phyloP scores from a whole-genome alignment of 345 rosid species.

The Hibiscus trionum region DNA sequence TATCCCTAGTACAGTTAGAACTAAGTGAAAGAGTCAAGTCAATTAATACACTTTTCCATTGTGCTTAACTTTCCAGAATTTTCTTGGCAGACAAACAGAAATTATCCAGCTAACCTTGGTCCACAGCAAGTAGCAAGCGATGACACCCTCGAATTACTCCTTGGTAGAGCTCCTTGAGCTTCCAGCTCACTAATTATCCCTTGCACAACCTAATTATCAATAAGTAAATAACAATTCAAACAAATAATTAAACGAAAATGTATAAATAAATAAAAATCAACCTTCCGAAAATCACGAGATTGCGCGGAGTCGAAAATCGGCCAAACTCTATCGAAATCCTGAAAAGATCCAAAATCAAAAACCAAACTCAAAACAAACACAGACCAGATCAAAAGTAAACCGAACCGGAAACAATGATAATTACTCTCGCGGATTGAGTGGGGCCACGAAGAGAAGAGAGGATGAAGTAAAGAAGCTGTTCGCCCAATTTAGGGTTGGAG shows the following conservation, averaged over 20 bases:
- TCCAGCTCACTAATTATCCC: conserved; percentile 97
- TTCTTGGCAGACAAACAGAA: conserved; percentile 7
- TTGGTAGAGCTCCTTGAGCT: conserved; percentile 95
- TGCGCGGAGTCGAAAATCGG: conserved; percentile 99
- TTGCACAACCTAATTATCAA: conserved; percentile 71
- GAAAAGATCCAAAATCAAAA: conserved; percentile 36
- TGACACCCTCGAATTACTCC: conserved; percentile 46
- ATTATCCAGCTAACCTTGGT: conserved; percentile 44
- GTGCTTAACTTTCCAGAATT: background rate
- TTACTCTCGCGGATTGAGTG: conserved; percentile 84
- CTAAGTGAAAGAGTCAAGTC: background rate
- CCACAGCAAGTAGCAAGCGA: conserved; percentile 63
- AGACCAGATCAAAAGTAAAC: conserved; percentile 9
- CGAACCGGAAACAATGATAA: background rate
- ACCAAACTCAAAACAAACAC: conserved; percentile 9
- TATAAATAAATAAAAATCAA: conserved; percentile 9
- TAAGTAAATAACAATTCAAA: background rate
- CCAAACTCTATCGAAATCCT: conserved; percentile 99
- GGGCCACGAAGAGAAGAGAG: conserved; percentile 99
- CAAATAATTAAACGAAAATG: background rate
- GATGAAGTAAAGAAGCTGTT: conserved; percentile 97
- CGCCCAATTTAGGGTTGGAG: conserved; percentile 98
- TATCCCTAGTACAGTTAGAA: background rate
- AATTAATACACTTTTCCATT: background rate
- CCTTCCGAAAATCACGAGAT: conserved; percentile 97